Evolutionary conservation across 75 land plant species (phyloP), one percentile per base, ranked within the genome.

Genomic region (Isoetes taiwanensis): DNA sequence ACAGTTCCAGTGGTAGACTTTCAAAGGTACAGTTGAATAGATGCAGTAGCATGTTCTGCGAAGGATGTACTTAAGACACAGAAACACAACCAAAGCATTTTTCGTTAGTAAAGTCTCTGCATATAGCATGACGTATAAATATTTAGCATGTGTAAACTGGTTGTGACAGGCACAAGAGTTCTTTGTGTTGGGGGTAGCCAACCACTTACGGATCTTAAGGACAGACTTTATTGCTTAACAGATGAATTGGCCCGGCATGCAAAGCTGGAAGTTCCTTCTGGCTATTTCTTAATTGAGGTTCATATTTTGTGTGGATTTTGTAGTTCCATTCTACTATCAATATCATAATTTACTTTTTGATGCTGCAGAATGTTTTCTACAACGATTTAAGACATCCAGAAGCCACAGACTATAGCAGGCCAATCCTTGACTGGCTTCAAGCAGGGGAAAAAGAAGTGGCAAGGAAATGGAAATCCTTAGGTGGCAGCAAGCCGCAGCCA

Each of bases 241-340:
- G 96, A 93, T 62, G 61, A 74, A 61, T 64, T 84, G 37, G 91
- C 86, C 78, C 64, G 66, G 37, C 76, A 82, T 57, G 76, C 77
- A 30, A 81, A 72, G 17, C 38, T 72, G 42, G 28, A 72, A 66
- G 75, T 76, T 38, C 79, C 89, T 23, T 91, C 97, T 52, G 89
- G 89, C 43, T 91, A 84, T 65, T 87, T 91, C 61, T 64, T 84
- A 19, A 84, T 91, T 52, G 97, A 87, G 71, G 94, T 87, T 66
- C 30, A 2, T 2, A 14, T 56, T 24, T 58, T 10, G 14, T 37
- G 39, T 37, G 9, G 39, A 37, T 37, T 10, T 37, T 10, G 14
- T 10, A 10, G 14, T 37, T 37, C 39, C 14, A 10, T 37, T 14
- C 14, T 37, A 9, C 39, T 10, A 37, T 37, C 39, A 9, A 10